These are phyloP conservation scores for Pythium rhizo-oryzae DNA, from an alignment of 352 stramenopile genomes.

Conservation along the genomic window DNA sequence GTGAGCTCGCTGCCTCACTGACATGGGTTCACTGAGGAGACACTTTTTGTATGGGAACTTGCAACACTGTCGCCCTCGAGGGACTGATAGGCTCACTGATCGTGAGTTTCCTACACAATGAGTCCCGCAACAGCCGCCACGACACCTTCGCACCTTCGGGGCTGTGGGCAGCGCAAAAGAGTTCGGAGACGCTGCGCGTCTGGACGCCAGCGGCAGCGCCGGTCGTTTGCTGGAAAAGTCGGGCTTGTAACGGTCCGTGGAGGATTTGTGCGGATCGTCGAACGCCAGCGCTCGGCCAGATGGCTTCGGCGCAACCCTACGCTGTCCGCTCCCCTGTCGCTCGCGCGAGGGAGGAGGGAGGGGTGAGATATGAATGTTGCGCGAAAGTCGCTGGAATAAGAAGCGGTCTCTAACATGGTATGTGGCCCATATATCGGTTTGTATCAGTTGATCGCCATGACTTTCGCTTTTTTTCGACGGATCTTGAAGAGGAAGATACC, in stretches of 20 bases:
- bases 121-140: neutral
- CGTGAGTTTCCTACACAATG: neutral
- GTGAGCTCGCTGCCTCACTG: conserved; percentile 4
- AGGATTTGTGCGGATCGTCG: conserved; percentile 11
- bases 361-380: conserved; percentile 14
- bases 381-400: conserved; percentile 8
- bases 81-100: neutral
- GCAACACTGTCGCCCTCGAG: too few relatives aligned
- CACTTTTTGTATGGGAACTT: conserved; percentile 1
- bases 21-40: conserved; percentile 17
- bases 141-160: neutral
- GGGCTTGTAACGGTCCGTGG: conserved; percentile 11
- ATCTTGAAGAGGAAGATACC: conserved; percentile 32
- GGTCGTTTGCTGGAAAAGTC: conserved; percentile 8
- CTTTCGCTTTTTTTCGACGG: conserved; percentile 18
- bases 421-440: neutral
- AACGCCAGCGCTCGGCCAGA: conserved; percentile 8
- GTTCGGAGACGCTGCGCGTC: neutral
- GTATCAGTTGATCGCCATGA: neutral
- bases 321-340: neutral
- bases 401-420: neutral
- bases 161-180: neutral
- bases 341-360: too few relatives aligned
- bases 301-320: conserved; percentile 12
- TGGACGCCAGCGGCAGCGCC: neutral